Conservation (phyloP, 2,329 filamentous ascomycete species). For the Achaetomium macrosporum region DNA sequence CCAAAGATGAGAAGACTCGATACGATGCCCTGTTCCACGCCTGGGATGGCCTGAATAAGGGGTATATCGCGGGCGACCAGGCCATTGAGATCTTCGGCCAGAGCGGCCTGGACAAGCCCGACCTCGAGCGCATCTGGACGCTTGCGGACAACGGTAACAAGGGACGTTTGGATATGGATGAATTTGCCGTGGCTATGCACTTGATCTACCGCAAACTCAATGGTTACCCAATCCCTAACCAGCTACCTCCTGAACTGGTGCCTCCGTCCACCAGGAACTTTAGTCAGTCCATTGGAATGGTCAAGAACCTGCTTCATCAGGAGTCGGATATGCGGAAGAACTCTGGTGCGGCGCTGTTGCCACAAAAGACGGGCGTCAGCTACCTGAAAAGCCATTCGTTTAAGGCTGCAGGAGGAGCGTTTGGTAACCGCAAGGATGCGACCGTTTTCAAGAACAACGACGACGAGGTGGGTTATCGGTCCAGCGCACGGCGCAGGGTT, state of each 20-base stretch:
- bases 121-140: conserved; percentile 92
- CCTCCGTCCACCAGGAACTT: conserved; percentile 93
- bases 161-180: conserved; percentile 88
- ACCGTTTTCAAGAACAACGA: conserved; percentile 97
- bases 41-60: conserved; percentile 93
- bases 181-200: conserved; percentile 98
- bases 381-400: conserved; percentile 97
- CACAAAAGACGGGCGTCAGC: conserved; percentile 96
- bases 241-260: conserved; percentile 83
- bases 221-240: conserved; percentile 84
- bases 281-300: conserved; percentile 83
- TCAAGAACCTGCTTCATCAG: conserved; percentile 82
- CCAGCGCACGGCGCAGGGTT: conserved; percentile 82
- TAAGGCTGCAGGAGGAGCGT: conserved; percentile 54
- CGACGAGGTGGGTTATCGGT: conserved; percentile 85
- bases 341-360: conserved; percentile 81
- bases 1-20: conserved; percentile 95
- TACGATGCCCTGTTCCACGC: conserved; percentile 93
- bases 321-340: conserved; percentile 88
- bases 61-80: conserved; percentile 84
- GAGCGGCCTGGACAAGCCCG: conserved; percentile 83
- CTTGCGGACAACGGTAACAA: conserved; percentile 90
- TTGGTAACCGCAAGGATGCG: conserved; percentile 74
- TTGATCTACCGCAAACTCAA: conserved; percentile 96
- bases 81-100: conserved; percentile 97